Evolutionary conservation across 805 yeast genomes (phyloP), one percentile per base, ranked within the genome.

Genomic region (Lipomyces oligophaga): DNA sequence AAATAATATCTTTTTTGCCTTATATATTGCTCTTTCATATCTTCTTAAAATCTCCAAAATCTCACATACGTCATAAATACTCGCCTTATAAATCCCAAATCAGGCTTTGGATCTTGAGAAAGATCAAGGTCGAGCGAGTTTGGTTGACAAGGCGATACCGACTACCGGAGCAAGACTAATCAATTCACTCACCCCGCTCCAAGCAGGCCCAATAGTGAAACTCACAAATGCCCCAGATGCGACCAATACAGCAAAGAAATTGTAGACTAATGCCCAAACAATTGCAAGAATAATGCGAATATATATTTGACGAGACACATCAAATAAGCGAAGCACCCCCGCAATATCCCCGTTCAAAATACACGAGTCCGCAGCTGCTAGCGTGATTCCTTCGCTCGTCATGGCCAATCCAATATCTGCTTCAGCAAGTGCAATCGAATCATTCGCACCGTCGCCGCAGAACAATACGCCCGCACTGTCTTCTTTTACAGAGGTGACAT

Each of bases 391-490:
- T 15, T 39, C 51, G 3, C 27, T 16, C 22, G 43, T 41, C 52
- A 52, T 38, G 39, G 37, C 22, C 41, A 85, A 76, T 26, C 95
- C 95, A 47, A 86, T 86, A 67, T 85, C 87, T 0, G 95, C 95
- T 8, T 90, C 89, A 58, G 85, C 85, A 46, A 85, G 69, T 1
- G 95, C 95, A 58, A 95, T 93, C 66, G 94, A 85, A 62, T 85
- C 95, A 65, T 85, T 85, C 3, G 95, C 94, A 56, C 95, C 95
- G 68, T 85, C 95, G 22, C 95, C 95, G 68, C 94, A 85, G 61
- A 85, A 85, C 0, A 94, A 89, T n/a, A n/a, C n/a, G 11, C 41
- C 39, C 10, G 22, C 15, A 20, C 15, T 16, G 13, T 19, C 5
- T 5, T 25, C 30, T 25, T 33, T 28, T 15, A 49, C 47, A 4